Evolutionary conservation across 2,329 filamentous ascomycete genomes (phyloP).

Genomic region (Alternaria incomplexa): DNA sequence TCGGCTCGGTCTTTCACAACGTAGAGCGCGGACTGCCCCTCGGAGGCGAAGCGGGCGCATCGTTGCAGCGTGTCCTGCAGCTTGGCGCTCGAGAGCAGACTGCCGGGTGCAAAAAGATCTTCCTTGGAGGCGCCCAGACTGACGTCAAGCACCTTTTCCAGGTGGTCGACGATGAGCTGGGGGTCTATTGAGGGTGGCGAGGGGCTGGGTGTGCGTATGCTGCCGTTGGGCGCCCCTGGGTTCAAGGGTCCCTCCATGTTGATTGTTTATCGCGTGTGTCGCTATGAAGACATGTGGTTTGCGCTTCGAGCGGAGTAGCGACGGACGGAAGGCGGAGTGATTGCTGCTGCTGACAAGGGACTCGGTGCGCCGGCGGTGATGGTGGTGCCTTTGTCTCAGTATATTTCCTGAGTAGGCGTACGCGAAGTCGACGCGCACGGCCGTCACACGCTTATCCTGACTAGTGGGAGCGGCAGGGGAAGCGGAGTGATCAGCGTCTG

Average conservation of each 20-base stretch:
- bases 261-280: conserved; percentile 31
- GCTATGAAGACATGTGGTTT: conserved; percentile 42
- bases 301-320: conserved; percentile 20
- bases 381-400: conserved; percentile 28
- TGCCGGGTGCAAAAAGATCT: conserved; percentile 82
- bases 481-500: conserved; percentile 23
- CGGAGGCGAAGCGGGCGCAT: conserved; percentile 87
- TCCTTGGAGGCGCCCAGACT: conserved; percentile 63
- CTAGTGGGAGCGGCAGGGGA: conserved; percentile 29
- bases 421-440: conserved; percentile 21
- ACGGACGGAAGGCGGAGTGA: conserved; percentile 6
- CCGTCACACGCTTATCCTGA: conserved; percentile 16
- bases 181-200: conserved; percentile 53
- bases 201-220: conserved; percentile 44
- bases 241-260: conserved; percentile 52
- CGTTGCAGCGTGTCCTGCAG: conserved; percentile 82
- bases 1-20: conserved; percentile 80
- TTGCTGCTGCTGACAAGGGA: conserved; percentile 11
- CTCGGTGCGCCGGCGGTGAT: conserved; percentile 25
- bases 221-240: conserved; percentile 50
- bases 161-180: conserved; percentile 56
- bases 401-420: conserved; percentile 19
- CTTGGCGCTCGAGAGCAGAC: conserved; percentile 75
- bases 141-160: conserved; percentile 55
- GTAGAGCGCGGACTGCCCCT: conserved; percentile 87